A percentile compares a stretch with the other conserved stretches of the same genome.
Conservation (phyloP, 2,329 filamentous ascomycete species). For the Monosporascus sp. region DNA sequence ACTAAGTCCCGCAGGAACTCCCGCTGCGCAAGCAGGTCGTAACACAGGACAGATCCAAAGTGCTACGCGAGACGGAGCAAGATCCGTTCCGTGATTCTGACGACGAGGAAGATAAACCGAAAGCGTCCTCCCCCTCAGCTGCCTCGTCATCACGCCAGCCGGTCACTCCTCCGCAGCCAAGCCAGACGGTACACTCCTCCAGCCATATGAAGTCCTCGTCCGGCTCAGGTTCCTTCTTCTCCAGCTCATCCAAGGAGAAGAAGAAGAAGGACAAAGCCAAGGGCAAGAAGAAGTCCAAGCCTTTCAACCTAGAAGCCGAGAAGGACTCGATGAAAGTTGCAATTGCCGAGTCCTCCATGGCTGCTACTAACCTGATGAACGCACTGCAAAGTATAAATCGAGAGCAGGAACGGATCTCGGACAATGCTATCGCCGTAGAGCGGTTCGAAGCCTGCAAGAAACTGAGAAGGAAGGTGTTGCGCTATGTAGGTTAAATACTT, state of each 20-base stretch:
- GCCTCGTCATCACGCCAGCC: constrained; percentile 26
- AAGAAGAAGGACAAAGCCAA: constrained; percentile 46
- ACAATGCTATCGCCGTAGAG: constrained; percentile 68
- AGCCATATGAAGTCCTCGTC: constrained; percentile 30
- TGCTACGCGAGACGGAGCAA: constrained; percentile 71
- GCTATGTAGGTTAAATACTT: constrained; percentile 55
- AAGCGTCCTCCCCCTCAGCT: constrained; percentile 24
- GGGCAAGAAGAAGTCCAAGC: constrained; percentile 53
- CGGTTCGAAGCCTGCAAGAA: constrained; percentile 84
- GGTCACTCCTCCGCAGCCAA: constrained; percentile 20
- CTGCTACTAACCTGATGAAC: constrained; percentile 86
- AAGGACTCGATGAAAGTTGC: constrained; percentile 79
- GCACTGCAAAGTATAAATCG: constrained; percentile 85
- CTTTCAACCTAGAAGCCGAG: constrained; percentile 82
- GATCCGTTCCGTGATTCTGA: constrained; percentile 65
- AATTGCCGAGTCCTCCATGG: constrained; percentile 86
- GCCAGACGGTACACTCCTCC: constrained; percentile 32
- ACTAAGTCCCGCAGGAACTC: constrained; percentile 43
- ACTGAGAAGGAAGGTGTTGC: constrained; percentile 75
- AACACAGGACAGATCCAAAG: constrained; percentile 74
- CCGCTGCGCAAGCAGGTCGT: constrained; percentile 64
- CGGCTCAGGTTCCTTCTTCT: constrained; percentile 34
- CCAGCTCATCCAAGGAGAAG: constrained; percentile 43
- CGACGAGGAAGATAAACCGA: constrained; percentile 44
- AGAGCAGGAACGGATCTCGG: constrained; percentile 80